A percentile compares a stretch with the other conserved stretches of the same genome.
Conservation (phyloP, 2,329 filamentous ascomycete species). For the Stachybotrys elegans region DNA sequence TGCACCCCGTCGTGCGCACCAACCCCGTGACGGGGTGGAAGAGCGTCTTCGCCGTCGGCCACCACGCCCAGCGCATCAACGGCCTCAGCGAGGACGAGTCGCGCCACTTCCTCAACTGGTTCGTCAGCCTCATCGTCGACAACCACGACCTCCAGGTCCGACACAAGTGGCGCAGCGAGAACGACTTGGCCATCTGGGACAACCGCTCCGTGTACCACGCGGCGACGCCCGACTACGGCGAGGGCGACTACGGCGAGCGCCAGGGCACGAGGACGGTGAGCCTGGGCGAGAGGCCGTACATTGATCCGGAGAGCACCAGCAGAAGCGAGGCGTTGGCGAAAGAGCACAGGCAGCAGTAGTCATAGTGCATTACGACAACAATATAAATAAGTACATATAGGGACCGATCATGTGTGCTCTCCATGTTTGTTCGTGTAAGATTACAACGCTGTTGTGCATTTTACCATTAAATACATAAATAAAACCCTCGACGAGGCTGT, state of each 20-base stretch:
- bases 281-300: constrained; percentile 33
- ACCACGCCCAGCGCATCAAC: constrained; percentile 47
- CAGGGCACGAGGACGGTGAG: constrained; percentile 27
- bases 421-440: no score
- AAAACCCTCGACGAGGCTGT: no score
- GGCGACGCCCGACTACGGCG: constrained; percentile 53
- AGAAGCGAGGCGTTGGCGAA: constrained; percentile 25
- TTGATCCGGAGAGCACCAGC: constrained; percentile 25
- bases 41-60: constrained; percentile 40
- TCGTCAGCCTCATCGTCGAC: constrained; percentile 37
- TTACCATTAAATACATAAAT: no score
- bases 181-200: constrained; percentile 58
- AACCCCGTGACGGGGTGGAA: constrained; percentile 55
- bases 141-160: constrained; percentile 52
- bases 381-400: no score
- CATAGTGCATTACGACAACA: neutral
- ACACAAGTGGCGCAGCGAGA: constrained; percentile 39
- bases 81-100: constrained; percentile 46
- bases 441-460: no score
- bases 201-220: constrained; percentile 46
- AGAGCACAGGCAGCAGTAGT: neutral
- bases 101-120: constrained; percentile 38
- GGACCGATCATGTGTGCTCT: no score
- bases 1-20: constrained; percentile 48
- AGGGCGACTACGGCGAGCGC: constrained; percentile 8